Evolutionary conservation across 2,329 filamentous ascomycete species (phyloP).

Genomic region (Pleurostoma richardsiae): DNA sequence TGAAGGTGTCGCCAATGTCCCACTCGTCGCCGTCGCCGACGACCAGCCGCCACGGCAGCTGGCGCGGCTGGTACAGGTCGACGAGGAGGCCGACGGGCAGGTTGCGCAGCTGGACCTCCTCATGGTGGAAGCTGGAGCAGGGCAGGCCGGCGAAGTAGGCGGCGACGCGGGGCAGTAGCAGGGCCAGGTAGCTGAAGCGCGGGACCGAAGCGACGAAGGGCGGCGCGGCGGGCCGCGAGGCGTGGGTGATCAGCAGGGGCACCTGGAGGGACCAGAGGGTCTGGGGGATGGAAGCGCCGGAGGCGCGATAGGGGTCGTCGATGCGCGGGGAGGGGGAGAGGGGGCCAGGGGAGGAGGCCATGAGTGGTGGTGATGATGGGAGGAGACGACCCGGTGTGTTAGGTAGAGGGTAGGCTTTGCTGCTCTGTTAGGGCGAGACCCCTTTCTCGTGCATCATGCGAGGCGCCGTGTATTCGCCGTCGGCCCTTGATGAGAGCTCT

Average conservation of each 20-base stretch:
- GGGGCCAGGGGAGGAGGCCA: conserved; percentile 5
- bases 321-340: not conserved
- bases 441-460: too few species aligned
- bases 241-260: conserved; percentile 50
- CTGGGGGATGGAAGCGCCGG: conserved; percentile 28
- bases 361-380: not conserved
- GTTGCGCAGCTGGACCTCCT: conserved; percentile 47
- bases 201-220: conserved; percentile 51
- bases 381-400: too few species aligned
- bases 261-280: conserved; percentile 50
- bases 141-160: conserved; percentile 43
- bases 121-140: conserved; percentile 56
- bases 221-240: conserved; percentile 30
- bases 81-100: conserved; percentile 48
- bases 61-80: conserved; percentile 49
- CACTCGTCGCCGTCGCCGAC: conserved; percentile 50
- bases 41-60: conserved; percentile 48
- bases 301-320: not conserved
- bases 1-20: conserved; percentile 58
- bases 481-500: too few species aligned
- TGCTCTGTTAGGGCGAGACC: too few species aligned
- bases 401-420: too few species aligned
- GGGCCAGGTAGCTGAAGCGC: conserved; percentile 54
- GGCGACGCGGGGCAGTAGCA: conserved; percentile 49
- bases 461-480: too few species aligned